Evolutionary conservation across 2,329 filamentous ascomycete genomes (phyloP), one percentile per base, ranked within the genome.

Genomic region (Colletotrichum coccodes): DNA sequence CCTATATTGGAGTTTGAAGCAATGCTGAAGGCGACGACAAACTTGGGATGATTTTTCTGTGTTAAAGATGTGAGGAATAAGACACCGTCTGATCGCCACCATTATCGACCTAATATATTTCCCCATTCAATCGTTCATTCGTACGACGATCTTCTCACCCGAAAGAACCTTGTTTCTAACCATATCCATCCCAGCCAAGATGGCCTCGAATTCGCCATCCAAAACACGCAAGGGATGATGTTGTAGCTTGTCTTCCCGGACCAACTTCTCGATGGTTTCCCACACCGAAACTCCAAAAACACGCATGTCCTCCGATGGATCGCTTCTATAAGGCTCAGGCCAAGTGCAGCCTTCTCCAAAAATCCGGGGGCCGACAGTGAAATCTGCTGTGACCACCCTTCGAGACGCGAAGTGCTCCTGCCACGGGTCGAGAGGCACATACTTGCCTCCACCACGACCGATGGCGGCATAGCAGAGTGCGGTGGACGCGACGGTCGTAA

Each of bases 291-390:
- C 57, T 12, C 57, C 65, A 21, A 66, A 71, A 18, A 36, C 38
- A 16, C 62, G 67, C 26, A 63, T 18, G 11, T 67, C 57, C 28
- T 64, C 26, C 44, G 70, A 58, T 7, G 58, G 36, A 26, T 62
- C 58, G 3, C 68, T 32, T 3, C 62, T 70, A 42, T 75, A 78
- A 9, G 63, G 72, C 11, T 66, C 71, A 26, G 70, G 72, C 72
- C 74, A 71, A 5, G 60, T 60, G 59, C 73, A 62, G 26, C 66
- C 56, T 8, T 71, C 7, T 1, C 79, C 79, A 44, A 76, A 73
- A 6, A 79, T 72, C 1, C 70, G 72, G 1, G 73, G 64, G 5
- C 62, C 76, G 58, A 80, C 62, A 1, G 78, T 54, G 75, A 75
- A 79, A n/a, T 74, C 72, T 4, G 73, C 57, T 12, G 72, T 64